Percentiles rank a stretch among this genome's conserved stretches.
phyloP scores from a whole-genome alignment of 2,329 filamentous ascomycete species.

The Fusarium nanum region DNA sequence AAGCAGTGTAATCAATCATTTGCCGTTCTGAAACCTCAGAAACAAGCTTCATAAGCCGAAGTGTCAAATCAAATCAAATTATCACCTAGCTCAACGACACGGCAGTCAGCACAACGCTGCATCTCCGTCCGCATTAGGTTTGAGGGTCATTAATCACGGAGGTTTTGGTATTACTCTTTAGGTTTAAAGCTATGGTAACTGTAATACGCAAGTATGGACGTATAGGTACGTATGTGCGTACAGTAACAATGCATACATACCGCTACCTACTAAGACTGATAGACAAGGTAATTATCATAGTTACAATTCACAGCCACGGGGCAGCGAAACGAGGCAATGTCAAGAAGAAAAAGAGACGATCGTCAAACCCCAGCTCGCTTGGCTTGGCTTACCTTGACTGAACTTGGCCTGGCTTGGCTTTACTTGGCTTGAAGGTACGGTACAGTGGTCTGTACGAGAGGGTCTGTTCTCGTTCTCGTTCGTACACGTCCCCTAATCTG shows the following conservation, averaged over 20 bases:
- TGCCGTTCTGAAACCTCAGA: constrained; percentile 6
- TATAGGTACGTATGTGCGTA: neutral
- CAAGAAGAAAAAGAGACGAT: neutral
- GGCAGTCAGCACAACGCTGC: constrained; percentile 21
- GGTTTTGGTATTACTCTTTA: neutral
- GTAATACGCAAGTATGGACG: constrained; percentile 19
- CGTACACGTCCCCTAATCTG: constrained; percentile 15
- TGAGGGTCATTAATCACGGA: neutral
- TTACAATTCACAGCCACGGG: constrained; percentile 10
- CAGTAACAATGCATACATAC: neutral
- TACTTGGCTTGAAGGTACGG: neutral
- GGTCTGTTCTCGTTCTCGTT: constrained; percentile 30
- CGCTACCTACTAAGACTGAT: neutral
- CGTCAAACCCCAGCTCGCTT: constrained; percentile 13
- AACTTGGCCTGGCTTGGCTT: neutral
- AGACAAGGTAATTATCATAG: neutral
- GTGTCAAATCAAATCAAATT: constrained; percentile 1
- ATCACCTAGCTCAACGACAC: neutral
- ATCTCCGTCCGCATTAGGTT: constrained; percentile 8
- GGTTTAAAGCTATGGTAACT: neutral
- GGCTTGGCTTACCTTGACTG: neutral
- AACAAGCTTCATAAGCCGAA: constrained; percentile 12
- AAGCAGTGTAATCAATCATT: neutral
- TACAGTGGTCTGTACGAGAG: neutral
- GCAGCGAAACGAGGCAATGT: constrained; percentile 1